phyloP scores from a whole-genome alignment of 495 filamentous ascomycete species.

The Lichina pygmaea region DNA sequence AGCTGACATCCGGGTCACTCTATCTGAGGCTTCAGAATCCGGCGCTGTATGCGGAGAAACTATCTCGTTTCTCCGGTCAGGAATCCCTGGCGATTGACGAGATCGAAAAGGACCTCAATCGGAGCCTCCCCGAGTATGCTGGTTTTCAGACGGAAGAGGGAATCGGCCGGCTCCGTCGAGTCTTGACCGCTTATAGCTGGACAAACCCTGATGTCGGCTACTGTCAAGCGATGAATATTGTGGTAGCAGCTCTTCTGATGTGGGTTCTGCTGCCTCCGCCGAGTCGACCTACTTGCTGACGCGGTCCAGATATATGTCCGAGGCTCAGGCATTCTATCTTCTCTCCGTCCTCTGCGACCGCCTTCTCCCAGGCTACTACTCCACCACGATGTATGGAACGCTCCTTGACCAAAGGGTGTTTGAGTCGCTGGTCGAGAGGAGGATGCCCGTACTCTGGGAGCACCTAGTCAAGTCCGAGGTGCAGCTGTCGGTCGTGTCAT shows the following conservation, averaged over 20 bases:
- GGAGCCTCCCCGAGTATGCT: constrained; percentile 86
- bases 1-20: constrained; percentile 71
- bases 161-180: constrained; percentile 65
- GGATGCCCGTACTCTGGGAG: constrained; percentile 96
- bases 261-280: constrained; percentile 14
- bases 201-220: constrained; percentile 84
- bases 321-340: constrained; percentile 84
- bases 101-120: constrained; percentile 93
- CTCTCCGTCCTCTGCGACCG: constrained; percentile 81
- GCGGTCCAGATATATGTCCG: constrained; percentile 61
- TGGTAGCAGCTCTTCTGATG: constrained; percentile 83
- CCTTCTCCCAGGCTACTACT: constrained; percentile 87
- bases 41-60: constrained; percentile 54
- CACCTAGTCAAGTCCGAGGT: constrained; percentile 87
- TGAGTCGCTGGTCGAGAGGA: constrained; percentile 88
- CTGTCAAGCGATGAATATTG: constrained; percentile 99
- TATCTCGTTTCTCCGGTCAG: constrained; percentile 52
- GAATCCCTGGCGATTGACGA: constrained; percentile 90
- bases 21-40: constrained; percentile 71
- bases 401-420: constrained; percentile 91
- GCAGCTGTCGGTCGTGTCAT: constrained; percentile 90
- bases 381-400: constrained; percentile 95
- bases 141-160: constrained; percentile 93
- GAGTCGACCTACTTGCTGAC: constrained; percentile 3
- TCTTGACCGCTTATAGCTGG: constrained; percentile 93